Conservation (phyloP, 768 basidiomycete species). For the Lentinula detonsa region DNA sequence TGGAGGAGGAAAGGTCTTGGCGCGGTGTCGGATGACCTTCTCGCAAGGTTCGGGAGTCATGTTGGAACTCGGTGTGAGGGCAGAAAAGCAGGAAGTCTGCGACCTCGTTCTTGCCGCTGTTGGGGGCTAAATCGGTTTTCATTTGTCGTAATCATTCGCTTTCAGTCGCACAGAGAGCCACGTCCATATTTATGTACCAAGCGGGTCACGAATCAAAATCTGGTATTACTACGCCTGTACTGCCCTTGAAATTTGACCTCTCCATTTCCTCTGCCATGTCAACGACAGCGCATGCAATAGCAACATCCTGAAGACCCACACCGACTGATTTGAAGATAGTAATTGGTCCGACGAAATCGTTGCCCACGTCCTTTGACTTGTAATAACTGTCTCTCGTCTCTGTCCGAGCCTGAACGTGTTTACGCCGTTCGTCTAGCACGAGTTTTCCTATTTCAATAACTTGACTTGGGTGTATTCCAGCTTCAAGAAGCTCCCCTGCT, state of each 20-base stretch:
- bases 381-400: not conserved
- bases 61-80: conserved; percentile 84
- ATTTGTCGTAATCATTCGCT: not conserved
- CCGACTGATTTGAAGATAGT: conserved; percentile 90
- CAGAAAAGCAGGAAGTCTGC: conserved; percentile 84
- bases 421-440: conserved; percentile 20
- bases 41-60: conserved; percentile 88
- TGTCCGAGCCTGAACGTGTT: not conserved
- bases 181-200: too few relatives aligned
- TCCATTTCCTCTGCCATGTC: conserved; percentile 48
- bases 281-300: conserved; percentile 67
- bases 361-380: not conserved
- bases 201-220: conserved; percentile 33
- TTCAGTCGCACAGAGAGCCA: not conserved
- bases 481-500: conserved; percentile 76
- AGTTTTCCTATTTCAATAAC: conserved; percentile 71
- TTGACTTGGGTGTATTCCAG: conserved; percentile 28
- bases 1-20: conserved; percentile 94
- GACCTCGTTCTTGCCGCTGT: conserved; percentile 89
- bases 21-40: conserved; percentile 93
- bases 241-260: not conserved
- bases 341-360: conserved; percentile 35
- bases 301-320: conserved; percentile 82
- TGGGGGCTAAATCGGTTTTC: conserved; percentile 40
- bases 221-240: conserved; percentile 41